Evolutionary conservation across 2,329 filamentous ascomycete species (phyloP), one percentile per base, ranked within the genome.

Genomic region (Alternaria hordeiaustralica): DNA sequence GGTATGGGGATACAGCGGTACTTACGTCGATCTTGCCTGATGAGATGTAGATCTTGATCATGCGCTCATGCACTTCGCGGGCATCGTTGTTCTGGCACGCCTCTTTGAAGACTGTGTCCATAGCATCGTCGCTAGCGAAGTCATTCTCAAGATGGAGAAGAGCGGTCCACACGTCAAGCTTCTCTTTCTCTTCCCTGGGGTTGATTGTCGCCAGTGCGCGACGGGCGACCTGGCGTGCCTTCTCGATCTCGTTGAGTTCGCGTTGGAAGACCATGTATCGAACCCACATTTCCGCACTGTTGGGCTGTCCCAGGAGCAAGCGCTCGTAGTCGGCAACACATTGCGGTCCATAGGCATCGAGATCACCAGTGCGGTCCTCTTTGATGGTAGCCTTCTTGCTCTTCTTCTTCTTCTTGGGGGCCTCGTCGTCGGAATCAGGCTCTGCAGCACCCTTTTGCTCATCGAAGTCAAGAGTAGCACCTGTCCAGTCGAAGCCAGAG

Each of bases 221-320:
- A 81, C 97, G 92, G 2, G 93, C 94, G 63, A 97, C 91, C 69
- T 95, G 92, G 53, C 95, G 89, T 12, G 96, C 94, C 81, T 94
- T 96, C 65, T 90, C 89, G 20, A 96, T 86, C 81, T 99, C 96
- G 76, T 93, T 93, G 56, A 97, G 88, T 77, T 97, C 91, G 80
- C 97, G 90, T 81, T 98, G 93, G 87, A 97, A 97, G n/a, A 94
- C 94, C 93, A 99, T 98, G 83, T 99, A 99, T 69, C 93, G 88
- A 58, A 97, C 92, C 96, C 96, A 99, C 26, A 98, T 87, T 65
- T 91, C 86, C 1, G 95, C 96, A n/a, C 92, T 95, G 82, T 98
- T 94, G 3, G 96, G 94, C 78, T 97, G 92, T 60, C 94, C 93
- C 21, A 99, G 88, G 45, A 99, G 87, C 23, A 97, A 89, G 71